A percentile compares a stretch with the other conserved stretches of the same genome.
Conservation (phyloP, 2,329 filamentous ascomycete genomes). For the Setomelanomma holmii region DNA sequence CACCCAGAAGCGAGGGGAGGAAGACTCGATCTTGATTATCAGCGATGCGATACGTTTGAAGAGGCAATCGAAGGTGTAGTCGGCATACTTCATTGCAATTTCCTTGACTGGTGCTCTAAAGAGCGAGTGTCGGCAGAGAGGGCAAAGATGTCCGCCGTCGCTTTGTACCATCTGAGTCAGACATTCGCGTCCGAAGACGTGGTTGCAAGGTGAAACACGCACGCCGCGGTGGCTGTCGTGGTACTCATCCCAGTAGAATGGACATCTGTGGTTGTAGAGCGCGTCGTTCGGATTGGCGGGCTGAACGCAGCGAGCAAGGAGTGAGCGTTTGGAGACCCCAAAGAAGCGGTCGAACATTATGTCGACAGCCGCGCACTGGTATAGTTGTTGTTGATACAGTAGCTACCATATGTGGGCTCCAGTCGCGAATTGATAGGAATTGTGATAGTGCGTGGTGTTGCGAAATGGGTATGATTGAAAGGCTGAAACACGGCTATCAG, state of each 20-base stretch:
- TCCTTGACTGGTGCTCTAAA: background rate
- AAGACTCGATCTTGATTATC: background rate
- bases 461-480: too few species aligned
- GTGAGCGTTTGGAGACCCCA: too few species aligned
- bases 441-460: too few species aligned
- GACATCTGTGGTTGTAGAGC: background rate
- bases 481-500: too few species aligned
- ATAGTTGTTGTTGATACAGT: too few species aligned
- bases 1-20: background rate
- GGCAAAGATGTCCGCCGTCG: background rate
- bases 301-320: background rate
- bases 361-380: too few species aligned
- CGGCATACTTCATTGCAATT: background rate
- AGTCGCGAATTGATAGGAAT: too few species aligned
- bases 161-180: background rate
- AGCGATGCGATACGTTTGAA: background rate
- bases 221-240: background rate
- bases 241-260: background rate
- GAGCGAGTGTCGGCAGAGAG: background rate
- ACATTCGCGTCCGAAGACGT: background rate
- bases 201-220: background rate
- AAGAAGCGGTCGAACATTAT: too few species aligned
- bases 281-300: slow-evolving; percentile 1
- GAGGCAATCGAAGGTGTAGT: background rate
- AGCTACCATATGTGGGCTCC: too few species aligned